Evolutionary conservation across 768 basidiomycete species (phyloP), one percentile per base, ranked within the genome.

Genomic region (Phanerochaete sordida): DNA sequence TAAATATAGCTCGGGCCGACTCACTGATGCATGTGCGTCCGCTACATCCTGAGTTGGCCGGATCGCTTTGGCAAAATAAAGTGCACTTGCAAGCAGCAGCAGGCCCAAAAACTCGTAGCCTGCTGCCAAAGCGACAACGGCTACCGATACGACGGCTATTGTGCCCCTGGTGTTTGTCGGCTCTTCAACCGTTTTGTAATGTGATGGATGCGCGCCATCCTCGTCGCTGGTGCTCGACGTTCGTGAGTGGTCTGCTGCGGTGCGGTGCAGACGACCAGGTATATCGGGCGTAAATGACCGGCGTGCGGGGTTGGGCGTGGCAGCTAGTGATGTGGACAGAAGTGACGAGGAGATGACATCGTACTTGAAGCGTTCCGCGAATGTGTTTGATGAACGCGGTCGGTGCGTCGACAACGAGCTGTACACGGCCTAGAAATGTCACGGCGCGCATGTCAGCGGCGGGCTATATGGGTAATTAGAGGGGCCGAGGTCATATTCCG

Each of bases 291-390:
- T 56, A 44, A 69, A 64, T 15, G 65, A 39, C 15, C 62, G 68
- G 9, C 65, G 66, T 2, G 48, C 47, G 12, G 52, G 43, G n/a
- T 13, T 62, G n/a, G 81, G 73, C 30, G 69, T 58, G 7, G 81
- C 64, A 43, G 84, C 67, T 58, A 86, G 76, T 55, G 83, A 75
- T 2, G 83, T 71, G 2, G 88, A 83, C n/a, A 92, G 79, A 9
- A 92, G 76, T 8, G 89, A 84, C 2, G 90, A 91, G 3, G 90
- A 90, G 60, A 92, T 91, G 3, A 92, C 82, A 60, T 83, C 84
- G 79, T 91, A 92, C 70, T 91, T 91, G 82, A 93, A 91, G 44
- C 82, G 86, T 72, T 93, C 90, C 9, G 84, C 82, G 65, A 91
- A 88, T 21, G 80, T 77, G 62, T 73, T 80, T 3, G 64, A 64